These are phyloP conservation scores for Dactylonectria macrodidyma DNA, from an alignment of 2,329 filamentous ascomycete species.

Conservation along the genomic window DNA sequence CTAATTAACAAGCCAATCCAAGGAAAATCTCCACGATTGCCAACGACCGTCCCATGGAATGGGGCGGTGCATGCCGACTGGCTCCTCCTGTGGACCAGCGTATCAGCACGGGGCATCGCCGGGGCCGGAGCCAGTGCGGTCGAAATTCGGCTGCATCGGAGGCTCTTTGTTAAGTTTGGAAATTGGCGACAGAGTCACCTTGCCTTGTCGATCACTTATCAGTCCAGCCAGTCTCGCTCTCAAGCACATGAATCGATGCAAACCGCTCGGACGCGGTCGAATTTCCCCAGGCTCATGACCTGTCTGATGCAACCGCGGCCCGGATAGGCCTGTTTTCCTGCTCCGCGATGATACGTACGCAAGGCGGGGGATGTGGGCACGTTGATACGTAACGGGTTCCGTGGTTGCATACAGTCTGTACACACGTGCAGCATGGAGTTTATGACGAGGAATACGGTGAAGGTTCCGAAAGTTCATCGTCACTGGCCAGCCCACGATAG, in stretches of 20 bases:
- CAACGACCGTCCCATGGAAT: slow-evolving; percentile 10
- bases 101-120: not conserved
- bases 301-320: slow-evolving; percentile 17
- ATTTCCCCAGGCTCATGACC: not conserved
- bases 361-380: slow-evolving; percentile 1
- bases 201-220: slow-evolving; percentile 21
- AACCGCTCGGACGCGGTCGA: slow-evolving; percentile 19
- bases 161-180: slow-evolving; percentile 16
- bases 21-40: not conserved
- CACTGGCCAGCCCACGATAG: slow-evolving; percentile 1
- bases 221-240: slow-evolving; percentile 11
- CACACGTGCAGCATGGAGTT: not conserved
- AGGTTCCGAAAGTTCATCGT: slow-evolving; percentile 6
- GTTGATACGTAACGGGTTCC: slow-evolving; percentile 9
- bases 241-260: slow-evolving; percentile 17
- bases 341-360: not conserved
- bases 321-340: slow-evolving; percentile 4
- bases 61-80: slow-evolving; percentile 21
- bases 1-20: not conserved
- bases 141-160: slow-evolving; percentile 30
- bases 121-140: slow-evolving; percentile 25
- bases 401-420: slow-evolving; percentile 18
- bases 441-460: slow-evolving; percentile 8
- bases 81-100: slow-evolving; percentile 2
- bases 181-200: slow-evolving; percentile 18